Conservation (phyloP, 192 early-diverging fungal genomes). For the Umbelopsis vinacea region DNA sequence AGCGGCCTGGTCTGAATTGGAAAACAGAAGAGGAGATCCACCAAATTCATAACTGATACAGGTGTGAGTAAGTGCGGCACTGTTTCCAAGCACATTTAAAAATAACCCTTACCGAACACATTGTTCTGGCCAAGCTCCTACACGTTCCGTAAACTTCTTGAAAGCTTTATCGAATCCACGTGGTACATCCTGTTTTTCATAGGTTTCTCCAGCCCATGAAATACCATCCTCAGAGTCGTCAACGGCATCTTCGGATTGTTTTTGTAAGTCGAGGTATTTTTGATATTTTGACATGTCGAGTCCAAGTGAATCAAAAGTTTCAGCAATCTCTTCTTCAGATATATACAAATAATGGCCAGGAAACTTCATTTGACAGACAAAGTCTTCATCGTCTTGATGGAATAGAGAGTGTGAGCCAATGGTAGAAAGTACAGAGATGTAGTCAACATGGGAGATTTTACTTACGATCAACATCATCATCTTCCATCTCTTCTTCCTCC, state of each 20-base stretch:
- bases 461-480: slow-evolving; percentile 1
- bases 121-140: slow-evolving; percentile 78
- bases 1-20: slow-evolving; percentile 55
- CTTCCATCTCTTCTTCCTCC: slow-evolving; percentile 17
- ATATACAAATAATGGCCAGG: slow-evolving; percentile 59
- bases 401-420: not conserved
- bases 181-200: slow-evolving; percentile 75
- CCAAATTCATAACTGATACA: slow-evolving; percentile 64
- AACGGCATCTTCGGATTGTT: slow-evolving; percentile 35
- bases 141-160: slow-evolving; percentile 75
- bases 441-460: not conserved
- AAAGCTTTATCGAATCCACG: slow-evolving; percentile 81
- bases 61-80: not conserved
- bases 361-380: slow-evolving; percentile 30
- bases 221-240: slow-evolving; percentile 36
- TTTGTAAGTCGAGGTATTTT: slow-evolving; percentile 48
- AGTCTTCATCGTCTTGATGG: not conserved
- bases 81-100: not conserved
- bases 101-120: slow-evolving; percentile 63
- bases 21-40: slow-evolving; percentile 73
- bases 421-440: not conserved
- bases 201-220: slow-evolving; percentile 79
- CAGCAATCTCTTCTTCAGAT: slow-evolving; percentile 49
- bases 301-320: slow-evolving; percentile 37
- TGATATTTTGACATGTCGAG: slow-evolving; percentile 45